Evolutionary conservation across 768 basidiomycete genomes (phyloP), one percentile per base, ranked within the genome.

Genomic region (Xerocomus spinulosus): DNA sequence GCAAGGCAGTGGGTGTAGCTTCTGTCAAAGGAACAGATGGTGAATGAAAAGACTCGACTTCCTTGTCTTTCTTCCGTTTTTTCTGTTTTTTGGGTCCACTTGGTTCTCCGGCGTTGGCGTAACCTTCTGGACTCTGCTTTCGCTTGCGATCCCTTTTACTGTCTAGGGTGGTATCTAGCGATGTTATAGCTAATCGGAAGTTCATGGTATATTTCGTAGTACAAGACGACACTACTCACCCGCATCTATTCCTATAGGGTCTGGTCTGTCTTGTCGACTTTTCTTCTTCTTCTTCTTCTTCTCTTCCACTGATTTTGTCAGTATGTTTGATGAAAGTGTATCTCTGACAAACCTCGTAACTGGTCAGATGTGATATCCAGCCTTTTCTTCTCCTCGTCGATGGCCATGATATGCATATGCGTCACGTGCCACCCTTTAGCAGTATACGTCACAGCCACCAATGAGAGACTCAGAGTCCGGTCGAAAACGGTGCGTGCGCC

Each of bases 281-380:
- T 72, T 71, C 57, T 67, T 71, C 51, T 64, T 68, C 35, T 51
- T 54, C 28, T 17, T 21, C 10, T 20, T 71, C 56, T 68, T 71
- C 52, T 64, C 68, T 40, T 52, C 57, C 32, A 32, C 50, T 51
- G 44, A 48, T 34, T 52, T 18, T 33, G 53, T 61, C 35, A 58
- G 41, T 26, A 45, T 9, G 20, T n/a, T 32, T 18, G 37, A 20
- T 18, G 20, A 28, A 28, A 28, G 10, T 28, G 26, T n/a, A n/a
- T n/a, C n/a, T n/a, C n/a, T n/a, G 26, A 28, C 26, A 5, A 28
- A 28, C 26, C 26, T 28, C 10, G 26, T 28, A 10, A 10, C 26
- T 6, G 10, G 10, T 28, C 26, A 5, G 33, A 34, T 7, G 38
- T 13, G 25, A 64, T 61, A 25, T 30, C 39, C 24, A 26, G 47